A percentile compares a stretch with the other conserved stretches of the same genome.
phyloP scores from a whole-genome alignment of 2,329 filamentous ascomycete genomes.

The Epicoccum nigrum region DNA sequence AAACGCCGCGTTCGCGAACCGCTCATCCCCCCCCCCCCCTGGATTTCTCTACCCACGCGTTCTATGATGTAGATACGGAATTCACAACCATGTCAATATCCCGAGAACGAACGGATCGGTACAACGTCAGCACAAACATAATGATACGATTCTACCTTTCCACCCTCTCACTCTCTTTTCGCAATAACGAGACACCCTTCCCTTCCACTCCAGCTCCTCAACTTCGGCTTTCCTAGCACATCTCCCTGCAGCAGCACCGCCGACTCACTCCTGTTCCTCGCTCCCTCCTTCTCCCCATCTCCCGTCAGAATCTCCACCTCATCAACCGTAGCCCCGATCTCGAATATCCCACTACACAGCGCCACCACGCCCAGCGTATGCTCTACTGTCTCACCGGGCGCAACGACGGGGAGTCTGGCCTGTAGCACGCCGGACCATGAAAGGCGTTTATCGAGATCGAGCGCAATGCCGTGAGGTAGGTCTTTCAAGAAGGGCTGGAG shows the following conservation, averaged over 20 bases:
- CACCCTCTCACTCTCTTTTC: slow-evolving; percentile 7
- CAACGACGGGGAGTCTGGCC: slow-evolving; percentile 69
- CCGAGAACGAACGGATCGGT: background rate
- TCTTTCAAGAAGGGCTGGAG: slow-evolving; percentile 78
- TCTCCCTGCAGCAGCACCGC: slow-evolving; percentile 33
- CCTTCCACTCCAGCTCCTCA: slow-evolving; percentile 54
- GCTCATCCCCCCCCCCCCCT: too few relatives aligned
- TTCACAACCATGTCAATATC: too few relatives aligned
- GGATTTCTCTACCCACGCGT: too few relatives aligned
- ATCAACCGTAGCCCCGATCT: slow-evolving; percentile 80
- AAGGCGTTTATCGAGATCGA: slow-evolving; percentile 82
- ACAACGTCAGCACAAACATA: background rate
- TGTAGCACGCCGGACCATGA: slow-evolving; percentile 87
- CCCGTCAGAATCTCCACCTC: slow-evolving; percentile 66
- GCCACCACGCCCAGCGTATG: slow-evolving; percentile 73
- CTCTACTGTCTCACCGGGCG: slow-evolving; percentile 63
- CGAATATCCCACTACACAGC: slow-evolving; percentile 81
- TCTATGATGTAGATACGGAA: too few relatives aligned
- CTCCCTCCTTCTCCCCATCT: slow-evolving; percentile 20
- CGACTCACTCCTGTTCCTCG: slow-evolving; percentile 32
- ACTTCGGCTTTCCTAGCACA: slow-evolving; percentile 44
- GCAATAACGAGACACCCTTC: slow-evolving; percentile 55
- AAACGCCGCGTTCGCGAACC: too few relatives aligned
- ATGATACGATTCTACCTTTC: background rate
- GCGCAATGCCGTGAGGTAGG: slow-evolving; percentile 71